These are phyloP conservation scores for Tylopilus plumbeoviolaceoides DNA, from an alignment of 768 basidiomycete species.

Conservation along the genomic window DNA sequence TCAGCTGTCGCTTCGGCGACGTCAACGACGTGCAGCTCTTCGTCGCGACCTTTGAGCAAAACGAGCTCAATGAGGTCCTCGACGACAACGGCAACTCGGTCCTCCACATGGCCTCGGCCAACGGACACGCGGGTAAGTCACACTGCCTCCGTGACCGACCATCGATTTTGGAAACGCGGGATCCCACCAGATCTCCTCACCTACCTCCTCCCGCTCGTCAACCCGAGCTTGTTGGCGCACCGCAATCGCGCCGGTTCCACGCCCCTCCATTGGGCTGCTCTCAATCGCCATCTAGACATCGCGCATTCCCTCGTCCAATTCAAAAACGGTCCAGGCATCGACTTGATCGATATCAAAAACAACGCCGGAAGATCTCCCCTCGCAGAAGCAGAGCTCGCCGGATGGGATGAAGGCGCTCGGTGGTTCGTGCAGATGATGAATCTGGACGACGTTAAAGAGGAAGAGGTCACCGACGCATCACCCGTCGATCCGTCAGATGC, in stretches of 20 bases:
- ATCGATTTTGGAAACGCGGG: neutral
- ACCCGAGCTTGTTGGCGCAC: constrained; percentile 50
- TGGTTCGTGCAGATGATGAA: constrained; percentile 83
- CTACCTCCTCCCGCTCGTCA: constrained; percentile 61
- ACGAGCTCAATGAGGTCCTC: constrained; percentile 43
- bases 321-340: constrained; percentile 54
- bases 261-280: constrained; percentile 86
- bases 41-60: constrained; percentile 51
- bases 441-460: constrained; percentile 48
- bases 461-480: constrained; percentile 19
- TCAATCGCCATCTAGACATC: constrained; percentile 72
- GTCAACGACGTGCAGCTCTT: constrained; percentile 72
- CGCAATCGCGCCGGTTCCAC: constrained; percentile 76
- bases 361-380: constrained; percentile 69
- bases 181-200: constrained; percentile 72
- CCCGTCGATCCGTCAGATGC: constrained; percentile 34
- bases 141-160: neutral
- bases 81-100: constrained; percentile 79
- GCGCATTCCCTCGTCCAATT: constrained; percentile 57
- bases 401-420: constrained; percentile 80
- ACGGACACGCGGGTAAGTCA: constrained; percentile 79
- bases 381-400: constrained; percentile 73
- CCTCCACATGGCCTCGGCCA: constrained; percentile 85
- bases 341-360: constrained; percentile 76
- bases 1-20: constrained; percentile 87